Evolutionary conservation across 2,329 filamentous ascomycete genomes (phyloP).

Genomic region (Chaetomium globosum): DNA sequence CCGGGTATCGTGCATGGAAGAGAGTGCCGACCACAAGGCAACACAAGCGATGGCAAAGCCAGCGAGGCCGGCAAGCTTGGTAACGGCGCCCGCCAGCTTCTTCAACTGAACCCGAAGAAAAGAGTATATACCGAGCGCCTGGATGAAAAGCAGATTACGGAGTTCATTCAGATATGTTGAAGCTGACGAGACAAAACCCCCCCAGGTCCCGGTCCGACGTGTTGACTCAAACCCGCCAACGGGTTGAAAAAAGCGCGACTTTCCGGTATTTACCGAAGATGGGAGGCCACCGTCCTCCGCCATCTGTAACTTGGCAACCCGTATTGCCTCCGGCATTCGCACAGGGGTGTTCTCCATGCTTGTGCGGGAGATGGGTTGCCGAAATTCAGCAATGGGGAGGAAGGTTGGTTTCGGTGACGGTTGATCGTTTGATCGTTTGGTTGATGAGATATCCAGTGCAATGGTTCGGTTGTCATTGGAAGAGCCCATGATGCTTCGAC

Average conservation of each 20-base stretch:
- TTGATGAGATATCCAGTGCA: neutral
- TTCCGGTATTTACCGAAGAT: neutral
- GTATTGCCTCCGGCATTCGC: neutral
- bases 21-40: slow-evolving; percentile 21
- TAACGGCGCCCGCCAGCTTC: neutral
- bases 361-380: neutral
- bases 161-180: neutral
- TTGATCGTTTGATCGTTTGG: neutral
- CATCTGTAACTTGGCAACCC: too few species aligned
- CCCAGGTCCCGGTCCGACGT: neutral
- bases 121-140: neutral
- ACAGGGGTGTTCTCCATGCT: neutral
- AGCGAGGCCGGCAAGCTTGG: slow-evolving; percentile 6
- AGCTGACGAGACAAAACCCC: neutral
- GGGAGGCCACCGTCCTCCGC: neutral
- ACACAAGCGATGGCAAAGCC: slow-evolving; percentile 23
- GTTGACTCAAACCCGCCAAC: neutral
- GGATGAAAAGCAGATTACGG: neutral
- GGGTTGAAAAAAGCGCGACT: neutral
- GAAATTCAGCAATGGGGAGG: neutral
- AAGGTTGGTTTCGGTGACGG: neutral
- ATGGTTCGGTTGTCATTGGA: too few species aligned
- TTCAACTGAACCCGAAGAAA: neutral
- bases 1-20: slow-evolving; percentile 7
- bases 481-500: too few species aligned